Conservation (phyloP, 768 basidiomycete genomes). For the Mycena galericulata region DNA sequence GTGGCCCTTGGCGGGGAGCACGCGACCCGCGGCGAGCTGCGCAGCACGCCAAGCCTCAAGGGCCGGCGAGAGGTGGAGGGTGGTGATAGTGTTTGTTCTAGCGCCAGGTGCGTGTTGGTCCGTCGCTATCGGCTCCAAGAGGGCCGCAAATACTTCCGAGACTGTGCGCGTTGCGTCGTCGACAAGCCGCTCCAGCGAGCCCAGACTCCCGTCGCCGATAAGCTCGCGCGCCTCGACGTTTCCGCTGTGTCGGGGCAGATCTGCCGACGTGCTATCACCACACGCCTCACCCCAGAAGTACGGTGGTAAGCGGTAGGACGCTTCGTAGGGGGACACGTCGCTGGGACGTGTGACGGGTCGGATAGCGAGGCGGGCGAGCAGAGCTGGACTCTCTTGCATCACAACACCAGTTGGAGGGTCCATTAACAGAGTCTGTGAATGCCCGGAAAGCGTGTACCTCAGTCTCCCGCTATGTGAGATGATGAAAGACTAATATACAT, state of each 20-base stretch:
- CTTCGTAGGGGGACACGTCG: constrained; percentile 7
- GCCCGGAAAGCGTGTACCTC: no score
- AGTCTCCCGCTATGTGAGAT: no score
- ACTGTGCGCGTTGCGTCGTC: constrained; percentile 4
- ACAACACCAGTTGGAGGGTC: constrained; percentile 10
- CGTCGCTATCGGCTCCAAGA: constrained; percentile 3
- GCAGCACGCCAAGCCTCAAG: constrained; percentile 7
- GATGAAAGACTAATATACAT: no score
- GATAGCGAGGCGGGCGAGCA: constrained; percentile 3
- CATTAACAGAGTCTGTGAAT: no score
- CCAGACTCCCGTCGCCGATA: constrained; percentile 12
- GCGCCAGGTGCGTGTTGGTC: neutral
- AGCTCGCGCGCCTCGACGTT: constrained; percentile 8
- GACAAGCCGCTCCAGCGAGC: neutral
- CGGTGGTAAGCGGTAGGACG: constrained; percentile 17
- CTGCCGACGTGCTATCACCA: neutral
- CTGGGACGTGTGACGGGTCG: constrained; percentile 4
- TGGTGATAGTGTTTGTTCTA: neutral
- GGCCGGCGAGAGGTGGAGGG: constrained; percentile 7
- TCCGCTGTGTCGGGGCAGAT: neutral
- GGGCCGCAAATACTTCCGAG: neutral
- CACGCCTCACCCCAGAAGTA: constrained; percentile 17
- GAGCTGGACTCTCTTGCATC: constrained; percentile 12
- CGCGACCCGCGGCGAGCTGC: constrained; percentile 2
- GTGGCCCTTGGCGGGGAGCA: constrained; percentile 19